Evolutionary conservation across 345 rosid species (phyloP), one percentile per base, ranked within the genome.

Genomic region (Eucalyptus paniculata): DNA sequence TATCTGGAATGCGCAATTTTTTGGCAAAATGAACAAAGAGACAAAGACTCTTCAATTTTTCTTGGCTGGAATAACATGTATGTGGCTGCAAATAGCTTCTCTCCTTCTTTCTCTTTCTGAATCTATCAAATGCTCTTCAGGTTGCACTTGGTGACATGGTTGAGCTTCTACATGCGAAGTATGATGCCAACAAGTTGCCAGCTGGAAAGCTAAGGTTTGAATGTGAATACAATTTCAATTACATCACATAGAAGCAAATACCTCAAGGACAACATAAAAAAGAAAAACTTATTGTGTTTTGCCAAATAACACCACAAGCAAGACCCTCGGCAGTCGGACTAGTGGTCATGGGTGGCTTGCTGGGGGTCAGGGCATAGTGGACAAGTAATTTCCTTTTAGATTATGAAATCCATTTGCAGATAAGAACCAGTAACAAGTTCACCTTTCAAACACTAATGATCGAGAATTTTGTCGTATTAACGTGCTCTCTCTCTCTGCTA

Each of bases 91-190:
- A 40, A 77, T 40, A n/a, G 56, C 26, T 42, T 87, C 26, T 50
- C 87, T 50, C 86, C 88, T 51, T 7, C 89, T 80, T 50, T 32
- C 86, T 42, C 50, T 24, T 44, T 72, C 18, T 77, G 47, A 77
- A 12, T 77, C 47, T 26, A 60, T 50, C 56, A 51, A 88, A 87
- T 87, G 54, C 50, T 86, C 42, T 54, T 77, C 86, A 97, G 99
- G 99, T 97, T 93, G 99, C 99, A 32, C 94, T 97, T 54, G 99
- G 99, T 18, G 97, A 95, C 93, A 95, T 96, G 97, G 95, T 88
- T 77, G 99, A 97, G 91, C 98, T 95, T 90, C 90, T 90, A 26
- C 2, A 83, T 62, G 94, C 95, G 26, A 92, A 97, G 65, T 93
- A 94, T 90, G 93, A 96, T 88, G 98, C 99, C 49, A 92, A 96